Conservation (phyloP, 192 early-diverging fungal genomes). For the Gigaspora rosea region DNA sequence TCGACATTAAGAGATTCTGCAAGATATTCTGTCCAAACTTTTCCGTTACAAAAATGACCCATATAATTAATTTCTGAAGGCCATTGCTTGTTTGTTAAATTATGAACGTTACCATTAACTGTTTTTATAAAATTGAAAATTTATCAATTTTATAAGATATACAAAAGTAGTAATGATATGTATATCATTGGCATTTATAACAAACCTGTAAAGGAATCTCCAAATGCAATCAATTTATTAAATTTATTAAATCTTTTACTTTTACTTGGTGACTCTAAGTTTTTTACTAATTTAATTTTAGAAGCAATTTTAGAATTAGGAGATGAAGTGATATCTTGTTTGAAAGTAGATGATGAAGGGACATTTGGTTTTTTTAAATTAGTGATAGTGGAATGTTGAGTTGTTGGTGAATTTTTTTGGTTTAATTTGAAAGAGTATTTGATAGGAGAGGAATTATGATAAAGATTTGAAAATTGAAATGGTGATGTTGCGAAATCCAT, state of each 20-base stretch:
- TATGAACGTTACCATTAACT: background rate
- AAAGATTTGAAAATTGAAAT: too few species aligned
- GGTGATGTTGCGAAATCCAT: too few species aligned
- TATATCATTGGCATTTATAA: background rate
- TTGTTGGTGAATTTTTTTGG: too few species aligned
- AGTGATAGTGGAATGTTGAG: too few species aligned
- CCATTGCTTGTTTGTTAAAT: background rate
- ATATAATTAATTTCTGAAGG: background rate
- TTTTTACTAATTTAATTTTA: too few species aligned
- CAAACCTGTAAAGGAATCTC: background rate
- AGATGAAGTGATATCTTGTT: too few species aligned
- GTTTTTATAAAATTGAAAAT: background rate
- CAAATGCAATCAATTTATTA: background rate
- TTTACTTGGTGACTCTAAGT: background rate
- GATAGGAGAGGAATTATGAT: too few species aligned
- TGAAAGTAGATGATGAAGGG: too few species aligned
- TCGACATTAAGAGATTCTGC: background rate
- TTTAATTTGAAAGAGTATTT: too few species aligned
- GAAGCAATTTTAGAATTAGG: too few species aligned
- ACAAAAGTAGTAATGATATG: background rate
- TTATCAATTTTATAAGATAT: background rate
- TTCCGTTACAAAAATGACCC: background rate
- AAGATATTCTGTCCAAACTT: background rate
- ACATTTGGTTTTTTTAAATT: too few species aligned
- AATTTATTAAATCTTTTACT: too few species aligned